phyloP scores from a whole-genome alignment of 2,329 filamentous ascomycete genomes.

The Fusarium burgessii region DNA sequence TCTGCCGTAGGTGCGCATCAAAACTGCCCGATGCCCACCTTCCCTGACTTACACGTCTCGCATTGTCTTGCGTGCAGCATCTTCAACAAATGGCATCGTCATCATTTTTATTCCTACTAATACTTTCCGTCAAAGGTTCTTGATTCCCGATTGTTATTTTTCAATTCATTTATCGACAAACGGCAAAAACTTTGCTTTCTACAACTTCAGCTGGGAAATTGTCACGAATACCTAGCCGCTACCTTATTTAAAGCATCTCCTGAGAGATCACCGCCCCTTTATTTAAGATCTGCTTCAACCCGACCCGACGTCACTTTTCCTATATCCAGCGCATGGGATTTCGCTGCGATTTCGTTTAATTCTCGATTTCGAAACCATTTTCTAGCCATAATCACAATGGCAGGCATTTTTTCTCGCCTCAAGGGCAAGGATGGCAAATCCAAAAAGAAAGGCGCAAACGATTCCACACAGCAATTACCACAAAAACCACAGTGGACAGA shows the following conservation, averaged over 20 bases:
- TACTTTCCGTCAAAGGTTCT: constrained; percentile 8
- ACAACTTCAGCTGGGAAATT: constrained; percentile 31
- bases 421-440: constrained; percentile 78
- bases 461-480: constrained; percentile 64
- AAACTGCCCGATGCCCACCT: constrained; percentile 41
- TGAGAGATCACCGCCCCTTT: constrained; percentile 35
- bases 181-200: constrained; percentile 28
- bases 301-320: constrained; percentile 30
- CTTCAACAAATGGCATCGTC: constrained; percentile 14
- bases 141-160: background rate
- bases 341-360: constrained; percentile 15
- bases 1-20: constrained; percentile 35
- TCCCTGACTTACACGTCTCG: constrained; percentile 41
- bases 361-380: constrained; percentile 13
- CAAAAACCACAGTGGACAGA: constrained; percentile 86
- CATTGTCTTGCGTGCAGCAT: constrained; percentile 17
- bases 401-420: constrained; percentile 71
- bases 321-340: constrained; percentile 27
- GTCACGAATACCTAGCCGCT: constrained; percentile 11
- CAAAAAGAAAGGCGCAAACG: constrained; percentile 74
- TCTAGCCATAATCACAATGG: constrained; percentile 57
- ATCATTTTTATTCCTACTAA: constrained; percentile 18
- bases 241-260: constrained; percentile 7
- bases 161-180: constrained; percentile 6
- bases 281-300: constrained; percentile 23